A percentile compares a stretch with the other conserved stretches of the same genome.
phyloP scores from a whole-genome alignment of 768 basidiomycete species.

The Suillus weaverae region DNA sequence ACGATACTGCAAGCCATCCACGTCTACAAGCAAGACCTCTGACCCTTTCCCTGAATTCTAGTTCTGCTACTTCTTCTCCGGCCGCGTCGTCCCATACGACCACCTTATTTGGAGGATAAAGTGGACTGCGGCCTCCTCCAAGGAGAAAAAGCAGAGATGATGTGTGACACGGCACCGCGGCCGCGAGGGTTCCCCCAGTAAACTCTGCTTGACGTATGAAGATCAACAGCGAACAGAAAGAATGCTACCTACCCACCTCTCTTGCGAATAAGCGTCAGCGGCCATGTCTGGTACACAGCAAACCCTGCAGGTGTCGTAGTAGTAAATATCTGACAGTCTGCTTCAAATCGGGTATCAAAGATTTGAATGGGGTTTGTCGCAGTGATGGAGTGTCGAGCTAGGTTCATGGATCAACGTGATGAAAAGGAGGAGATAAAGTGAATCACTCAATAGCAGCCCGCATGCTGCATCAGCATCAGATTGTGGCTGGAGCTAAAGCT shows the following conservation, averaged over 20 bases:
- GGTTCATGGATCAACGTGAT: constrained; percentile 62
- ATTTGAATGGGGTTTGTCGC: constrained; percentile 73
- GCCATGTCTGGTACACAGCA: constrained; percentile 76
- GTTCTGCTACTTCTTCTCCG: constrained; percentile 78
- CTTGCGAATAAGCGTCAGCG: constrained; percentile 76
- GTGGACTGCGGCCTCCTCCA: constrained; percentile 84
- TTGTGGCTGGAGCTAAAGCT: constrained; percentile 11
- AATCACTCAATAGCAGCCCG: constrained; percentile 1
- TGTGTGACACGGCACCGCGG: constrained; percentile 74
- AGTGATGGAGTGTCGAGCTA: constrained; percentile 82
- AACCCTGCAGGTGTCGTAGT: constrained; percentile 78
- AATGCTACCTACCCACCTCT: constrained; percentile 54
- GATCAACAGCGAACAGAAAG: constrained; percentile 2
- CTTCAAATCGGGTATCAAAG: constrained; percentile 75
- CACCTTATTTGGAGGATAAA: constrained; percentile 91
- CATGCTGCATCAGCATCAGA: constrained; percentile 19
- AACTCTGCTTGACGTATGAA: constrained; percentile 53
- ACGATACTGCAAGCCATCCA: constrained; percentile 81
- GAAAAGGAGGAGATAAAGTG: constrained; percentile 14
- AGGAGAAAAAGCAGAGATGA: constrained; percentile 84
- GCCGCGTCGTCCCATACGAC: constrained; percentile 84
- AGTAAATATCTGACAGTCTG: constrained; percentile 81
- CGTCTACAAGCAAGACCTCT: constrained; percentile 77
- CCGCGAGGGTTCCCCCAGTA: constrained; percentile 74
- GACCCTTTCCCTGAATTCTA: constrained; percentile 86